Evolutionary conservation across 805 yeast species (phyloP).

Genomic region (Pichia nakasei): DNA sequence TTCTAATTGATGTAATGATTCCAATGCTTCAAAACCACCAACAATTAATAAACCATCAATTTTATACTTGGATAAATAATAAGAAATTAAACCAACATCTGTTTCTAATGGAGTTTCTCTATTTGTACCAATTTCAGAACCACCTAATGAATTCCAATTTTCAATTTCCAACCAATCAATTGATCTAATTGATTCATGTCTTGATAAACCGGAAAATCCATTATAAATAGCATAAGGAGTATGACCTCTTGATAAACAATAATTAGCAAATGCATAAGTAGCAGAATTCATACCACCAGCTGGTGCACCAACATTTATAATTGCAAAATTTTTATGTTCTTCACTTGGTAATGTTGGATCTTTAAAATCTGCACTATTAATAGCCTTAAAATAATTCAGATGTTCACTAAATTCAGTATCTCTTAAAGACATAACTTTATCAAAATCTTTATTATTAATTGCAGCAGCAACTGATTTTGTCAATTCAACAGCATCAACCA

Average conservation of each 20-base stretch:
- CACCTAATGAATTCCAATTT: constrained; percentile 69
- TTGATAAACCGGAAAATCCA: constrained; percentile 64
- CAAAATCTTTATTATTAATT: constrained; percentile 56
- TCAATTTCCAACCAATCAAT: constrained; percentile 63
- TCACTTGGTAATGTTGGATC: constrained; percentile 48
- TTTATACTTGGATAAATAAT: constrained; percentile 56
- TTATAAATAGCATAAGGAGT: constrained; percentile 61
- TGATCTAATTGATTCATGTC: constrained; percentile 51
- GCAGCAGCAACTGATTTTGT: constrained; percentile 69
- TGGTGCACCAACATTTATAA: constrained; percentile 74
- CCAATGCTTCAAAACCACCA: constrained; percentile 78
- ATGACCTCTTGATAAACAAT: constrained; percentile 71
- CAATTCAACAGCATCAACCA: constrained; percentile 63
- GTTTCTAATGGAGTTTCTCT: constrained; percentile 57
- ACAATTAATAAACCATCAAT: constrained; percentile 65
- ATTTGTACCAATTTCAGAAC: constrained; percentile 78
- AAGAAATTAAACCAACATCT: constrained; percentile 65
- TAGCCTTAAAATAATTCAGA: constrained; percentile 52
- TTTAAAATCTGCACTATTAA: constrained; percentile 59
- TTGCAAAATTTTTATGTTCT: constrained; percentile 54
- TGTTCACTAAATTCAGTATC: constrained; percentile 65
- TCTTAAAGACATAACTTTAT: constrained; percentile 59
- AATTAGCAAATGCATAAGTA: constrained; percentile 65
- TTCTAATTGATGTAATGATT: constrained; percentile 60
- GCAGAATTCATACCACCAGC: constrained; percentile 74